These are phyloP conservation scores for Rhizopus sp. DNA, from an alignment of 371 early-diverging fungal genomes.

Conservation along the genomic window DNA sequence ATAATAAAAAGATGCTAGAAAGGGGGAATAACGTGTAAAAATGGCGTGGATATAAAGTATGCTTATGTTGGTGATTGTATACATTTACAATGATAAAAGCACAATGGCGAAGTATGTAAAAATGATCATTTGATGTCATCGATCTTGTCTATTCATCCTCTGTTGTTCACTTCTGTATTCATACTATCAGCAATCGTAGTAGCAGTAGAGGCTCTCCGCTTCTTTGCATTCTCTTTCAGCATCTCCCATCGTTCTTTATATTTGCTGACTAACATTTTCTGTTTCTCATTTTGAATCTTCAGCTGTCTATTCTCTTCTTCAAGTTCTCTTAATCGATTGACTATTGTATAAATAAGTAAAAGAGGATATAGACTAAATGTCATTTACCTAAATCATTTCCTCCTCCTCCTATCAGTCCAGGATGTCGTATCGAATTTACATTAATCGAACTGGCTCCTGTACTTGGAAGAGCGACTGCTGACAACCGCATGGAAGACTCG, in stretches of 20 bases:
- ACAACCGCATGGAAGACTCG: slow-evolving; percentile 28
- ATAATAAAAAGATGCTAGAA: too few relatives aligned
- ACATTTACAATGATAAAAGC: too few relatives aligned
- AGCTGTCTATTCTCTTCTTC: slow-evolving; percentile 63
- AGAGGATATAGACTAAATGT: not conserved
- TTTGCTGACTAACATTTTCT: slow-evolving; percentile 62
- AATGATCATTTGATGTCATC: not conserved
- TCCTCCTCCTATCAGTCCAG: not conserved
- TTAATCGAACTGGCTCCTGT: not conserved
- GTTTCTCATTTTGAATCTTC: slow-evolving; percentile 54
- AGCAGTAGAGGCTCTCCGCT: slow-evolving; percentile 32
- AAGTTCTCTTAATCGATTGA: slow-evolving; percentile 49
- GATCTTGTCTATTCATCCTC: not conserved
- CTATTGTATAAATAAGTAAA: slow-evolving; percentile 5
- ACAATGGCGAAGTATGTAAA: too few relatives aligned
- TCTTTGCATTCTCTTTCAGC: slow-evolving; percentile 85
- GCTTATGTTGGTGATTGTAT: too few relatives aligned
- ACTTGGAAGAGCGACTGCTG: slow-evolving; percentile 10
- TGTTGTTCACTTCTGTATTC: not conserved
- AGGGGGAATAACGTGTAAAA: too few relatives aligned
- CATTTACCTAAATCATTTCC: slow-evolving; percentile 15
- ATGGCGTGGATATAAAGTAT: too few relatives aligned
- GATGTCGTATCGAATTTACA: slow-evolving; percentile 7
- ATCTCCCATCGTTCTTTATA: slow-evolving; percentile 90
- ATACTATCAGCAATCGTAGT: not conserved